phyloP scores from a whole-genome alignment of 2,329 filamentous ascomycete genomes.

The Aureobasidium leucospermi region DNA sequence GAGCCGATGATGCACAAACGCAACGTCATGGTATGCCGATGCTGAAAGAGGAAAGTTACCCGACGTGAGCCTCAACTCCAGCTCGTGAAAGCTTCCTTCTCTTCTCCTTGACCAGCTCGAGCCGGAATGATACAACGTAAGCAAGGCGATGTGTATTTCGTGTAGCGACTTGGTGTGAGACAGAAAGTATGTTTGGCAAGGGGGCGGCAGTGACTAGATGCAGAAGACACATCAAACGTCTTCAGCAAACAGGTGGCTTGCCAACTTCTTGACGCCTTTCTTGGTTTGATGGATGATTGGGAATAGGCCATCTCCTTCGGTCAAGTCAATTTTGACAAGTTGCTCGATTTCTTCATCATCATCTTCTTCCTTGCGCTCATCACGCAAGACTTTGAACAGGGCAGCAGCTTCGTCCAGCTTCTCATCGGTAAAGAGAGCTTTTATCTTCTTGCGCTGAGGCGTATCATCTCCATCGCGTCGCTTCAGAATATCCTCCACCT shows the following conservation, averaged over 20 bases:
- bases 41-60: not conserved
- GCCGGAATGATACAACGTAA: not conserved
- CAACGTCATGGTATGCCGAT: not conserved
- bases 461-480: not conserved
- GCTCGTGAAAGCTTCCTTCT: not conserved
- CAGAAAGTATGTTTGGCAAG: no score
- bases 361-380: slow-evolving; percentile 23
- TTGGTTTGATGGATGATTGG: not conserved
- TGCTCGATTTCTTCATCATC: slow-evolving; percentile 13
- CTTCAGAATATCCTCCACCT: not conserved
- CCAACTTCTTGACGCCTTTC: slow-evolving; percentile 13
- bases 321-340: not conserved
- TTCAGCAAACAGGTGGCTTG: not conserved
- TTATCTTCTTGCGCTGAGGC: slow-evolving; percentile 20
- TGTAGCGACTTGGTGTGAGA: not conserved
- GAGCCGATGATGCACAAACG: not conserved
- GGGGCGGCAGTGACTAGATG: no score
- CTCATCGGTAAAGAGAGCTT: slow-evolving; percentile 16
- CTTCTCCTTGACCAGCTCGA: no score
- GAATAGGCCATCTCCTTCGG: not conserved
- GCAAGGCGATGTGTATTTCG: not conserved
- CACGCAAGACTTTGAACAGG: slow-evolving; percentile 18
- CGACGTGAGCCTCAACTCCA: not conserved
- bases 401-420: slow-evolving; percentile 26
- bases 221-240: not conserved